Evolutionary conservation across 169 alveolate genomes (phyloP).

Genomic region (Plasmodium coatneyi): DNA sequence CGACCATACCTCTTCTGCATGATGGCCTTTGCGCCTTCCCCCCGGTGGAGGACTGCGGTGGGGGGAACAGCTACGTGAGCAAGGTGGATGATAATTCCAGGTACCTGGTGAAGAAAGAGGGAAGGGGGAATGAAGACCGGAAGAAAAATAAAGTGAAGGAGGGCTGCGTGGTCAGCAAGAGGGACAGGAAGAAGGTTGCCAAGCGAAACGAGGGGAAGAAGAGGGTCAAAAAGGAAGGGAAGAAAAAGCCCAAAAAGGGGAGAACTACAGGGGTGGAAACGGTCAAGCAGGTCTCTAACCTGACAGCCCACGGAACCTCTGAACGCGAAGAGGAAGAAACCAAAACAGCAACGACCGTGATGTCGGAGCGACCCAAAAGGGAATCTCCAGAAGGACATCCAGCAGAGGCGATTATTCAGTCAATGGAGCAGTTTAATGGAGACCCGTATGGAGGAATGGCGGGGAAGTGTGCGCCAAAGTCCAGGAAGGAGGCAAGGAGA

Average conservation of each 20-base stretch:
- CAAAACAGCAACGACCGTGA: background rate
- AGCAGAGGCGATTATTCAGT: too few species aligned
- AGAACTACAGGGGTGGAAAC: background rate
- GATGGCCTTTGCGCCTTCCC: background rate
- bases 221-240: background rate
- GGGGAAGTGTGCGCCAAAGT: background rate
- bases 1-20: constrained; percentile 10
- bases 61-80: background rate
- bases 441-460: background rate
- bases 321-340: background rate
- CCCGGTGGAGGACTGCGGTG: background rate
- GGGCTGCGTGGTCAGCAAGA: background rate
- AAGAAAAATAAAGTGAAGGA: constrained; percentile 12
- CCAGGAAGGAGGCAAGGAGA: background rate
- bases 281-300: too few species aligned
- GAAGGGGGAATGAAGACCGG: background rate
- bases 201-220: background rate
- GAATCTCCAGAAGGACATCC: too few species aligned
- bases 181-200: background rate
- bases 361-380: background rate
- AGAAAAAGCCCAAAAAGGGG: background rate
- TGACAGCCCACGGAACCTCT: background rate
- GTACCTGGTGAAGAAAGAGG: background rate
- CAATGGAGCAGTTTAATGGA: background rate
- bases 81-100: background rate